phyloP scores from a whole-genome alignment of 768 basidiomycete species.

The Collybiopsis luxurians region DNA sequence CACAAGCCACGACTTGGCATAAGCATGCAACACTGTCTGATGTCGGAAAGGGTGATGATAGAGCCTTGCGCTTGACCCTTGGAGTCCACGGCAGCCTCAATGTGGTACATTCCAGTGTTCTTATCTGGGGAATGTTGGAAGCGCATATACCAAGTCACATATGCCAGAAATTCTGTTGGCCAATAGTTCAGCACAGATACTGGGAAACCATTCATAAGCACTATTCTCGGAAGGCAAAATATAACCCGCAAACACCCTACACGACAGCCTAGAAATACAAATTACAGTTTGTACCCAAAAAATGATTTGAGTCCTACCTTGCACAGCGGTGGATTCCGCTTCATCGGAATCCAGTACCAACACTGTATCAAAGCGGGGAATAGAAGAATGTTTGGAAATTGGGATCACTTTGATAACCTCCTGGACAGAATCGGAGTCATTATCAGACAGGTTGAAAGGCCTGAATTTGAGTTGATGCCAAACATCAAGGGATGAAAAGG shows the following conservation, averaged over 20 bases:
- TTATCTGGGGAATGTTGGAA: background rate
- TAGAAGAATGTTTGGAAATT: no score
- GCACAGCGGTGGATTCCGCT: conserved; percentile 21
- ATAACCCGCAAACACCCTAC: no score
- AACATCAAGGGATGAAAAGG: no score
- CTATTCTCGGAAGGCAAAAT: no score
- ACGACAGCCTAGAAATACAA: no score
- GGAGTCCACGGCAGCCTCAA: background rate
- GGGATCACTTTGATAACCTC: no score
- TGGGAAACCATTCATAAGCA: no score
- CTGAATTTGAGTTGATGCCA: no score
- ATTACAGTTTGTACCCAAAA: background rate
- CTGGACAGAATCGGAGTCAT: no score
- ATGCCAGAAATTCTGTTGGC: conserved; percentile 9
- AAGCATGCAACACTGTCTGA: conserved; percentile 30
- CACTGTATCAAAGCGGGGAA: conserved; percentile 22
- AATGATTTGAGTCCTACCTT: conserved; percentile 7
- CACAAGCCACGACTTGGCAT: conserved; percentile 20
- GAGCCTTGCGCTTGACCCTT: conserved; percentile 8
- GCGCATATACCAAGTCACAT: conserved; percentile 4
- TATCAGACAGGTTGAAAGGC: no score
- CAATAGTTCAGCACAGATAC: no score
- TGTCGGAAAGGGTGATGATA: conserved; percentile 27
- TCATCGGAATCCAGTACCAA: conserved; percentile 13
- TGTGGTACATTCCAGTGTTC: conserved; percentile 7